Base-by-base conservation (phyloP, 1,284 basidiomycete species). In the Sporisorium graminicola region DNA sequence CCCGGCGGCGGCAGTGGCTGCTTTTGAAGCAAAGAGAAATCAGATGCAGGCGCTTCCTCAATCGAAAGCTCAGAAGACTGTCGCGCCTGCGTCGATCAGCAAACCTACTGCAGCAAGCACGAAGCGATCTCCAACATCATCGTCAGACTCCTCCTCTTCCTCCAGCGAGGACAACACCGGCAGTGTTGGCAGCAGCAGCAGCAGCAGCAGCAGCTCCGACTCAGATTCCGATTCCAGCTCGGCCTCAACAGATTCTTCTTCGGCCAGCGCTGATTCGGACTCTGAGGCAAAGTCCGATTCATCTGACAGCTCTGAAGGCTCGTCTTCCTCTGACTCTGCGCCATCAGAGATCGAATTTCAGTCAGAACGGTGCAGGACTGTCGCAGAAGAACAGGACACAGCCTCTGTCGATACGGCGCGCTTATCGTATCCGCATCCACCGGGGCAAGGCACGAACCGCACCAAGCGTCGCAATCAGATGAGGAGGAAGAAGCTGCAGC, bases 401-500 rank as follows among this genome's bases (percentile, higher is more conserved):
- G 16, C 37, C 37, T 18, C 37, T n/a, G 4, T 18, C 37, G 26
- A 29, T 8, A 18, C 24, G 1, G 18, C 16, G 24, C 47, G 9
- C 47, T 49, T 29, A 3, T 9, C 54, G 18, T 22, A 22, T 9
- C 26, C 46, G 1, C 29, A 74, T 1, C 79, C 77, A 3, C 79
- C 79, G 0, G 79, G 79, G 0, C 44, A 66, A 24, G 79, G 79
- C n/a, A 75, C 62, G 2, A 50, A 40, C 14, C 72, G 74, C 10
- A 81, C 79, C 20, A 61, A 60, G n/a, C 70, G 72, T 12, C 67
- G 76, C 43, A 81, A 81, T 42, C 61, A 66, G n/a, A 67, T 74
- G 42, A 55, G 77, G 9, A 55, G 77, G 2, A 57, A 65, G 14
- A 72, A 71, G 22, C 44, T 57, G 3, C 42, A 53, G 13, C 29